These are phyloP conservation scores for Cryphonectria radicalis DNA, from an alignment of 2,329 filamentous ascomycete genomes.

Conservation along the genomic window DNA sequence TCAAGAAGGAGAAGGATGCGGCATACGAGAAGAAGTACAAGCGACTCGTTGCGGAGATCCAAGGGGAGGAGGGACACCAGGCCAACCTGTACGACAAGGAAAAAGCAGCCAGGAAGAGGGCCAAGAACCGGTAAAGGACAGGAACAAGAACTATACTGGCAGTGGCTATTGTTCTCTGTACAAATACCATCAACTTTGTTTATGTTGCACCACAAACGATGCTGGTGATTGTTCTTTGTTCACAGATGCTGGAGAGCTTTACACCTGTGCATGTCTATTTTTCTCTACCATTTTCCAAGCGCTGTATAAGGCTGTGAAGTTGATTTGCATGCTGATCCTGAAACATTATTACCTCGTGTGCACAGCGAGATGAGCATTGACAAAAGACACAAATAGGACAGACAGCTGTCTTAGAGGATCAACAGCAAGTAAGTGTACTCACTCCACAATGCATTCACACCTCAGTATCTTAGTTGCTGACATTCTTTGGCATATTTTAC, in stretches of 20 bases:
- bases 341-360: background rate
- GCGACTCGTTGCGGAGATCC: conserved; percentile 89
- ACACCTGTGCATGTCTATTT: background rate
- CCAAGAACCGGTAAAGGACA: conserved; percentile 42
- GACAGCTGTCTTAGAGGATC: no score
- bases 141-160: background rate
- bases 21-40: conserved; percentile 98
- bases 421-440: background rate
- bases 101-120: conserved; percentile 74
- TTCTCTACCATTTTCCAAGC: background rate
- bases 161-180: background rate
- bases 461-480: background rate
- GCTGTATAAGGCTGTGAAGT: background rate
- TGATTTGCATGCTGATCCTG: background rate
- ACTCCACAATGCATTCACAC: background rate
- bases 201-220: background rate
- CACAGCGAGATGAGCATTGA: background rate
- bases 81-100: conserved; percentile 88
- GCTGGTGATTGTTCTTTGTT: background rate
- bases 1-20: conserved; percentile 92
- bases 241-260: background rate
- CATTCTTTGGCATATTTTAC: background rate
- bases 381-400: background rate
- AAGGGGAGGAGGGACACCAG: conserved; percentile 87
- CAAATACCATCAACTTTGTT: conserved; percentile 12